A percentile compares a stretch with the other conserved stretches of the same genome.
These are phyloP conservation scores for Blastobotrys persicus DNA, from an alignment of 1,139 yeast species.

Conservation along the genomic window DNA sequence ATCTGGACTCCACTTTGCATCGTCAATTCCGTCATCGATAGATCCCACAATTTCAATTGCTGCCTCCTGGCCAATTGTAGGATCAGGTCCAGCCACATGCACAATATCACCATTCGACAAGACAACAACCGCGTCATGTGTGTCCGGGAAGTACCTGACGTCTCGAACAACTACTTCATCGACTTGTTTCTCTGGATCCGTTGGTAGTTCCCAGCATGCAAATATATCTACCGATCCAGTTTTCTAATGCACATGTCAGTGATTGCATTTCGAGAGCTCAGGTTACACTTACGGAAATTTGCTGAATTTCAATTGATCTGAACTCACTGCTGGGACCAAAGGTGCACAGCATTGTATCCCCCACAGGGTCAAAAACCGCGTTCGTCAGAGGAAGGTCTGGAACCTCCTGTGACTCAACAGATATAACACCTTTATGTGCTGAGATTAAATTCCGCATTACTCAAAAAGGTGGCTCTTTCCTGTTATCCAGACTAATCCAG, in stretches of 20 bases:
- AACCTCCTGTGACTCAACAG: constrained; percentile 29
- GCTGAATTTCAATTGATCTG: constrained; percentile 57
- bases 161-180: constrained; percentile 8
- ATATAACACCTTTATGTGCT: constrained; percentile 31
- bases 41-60: constrained; percentile 73
- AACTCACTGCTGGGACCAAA: constrained; percentile 57
- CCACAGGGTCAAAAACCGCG: constrained; percentile 70
- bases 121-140: constrained; percentile 31
- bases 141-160: constrained; percentile 33
- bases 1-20: constrained; percentile 88
- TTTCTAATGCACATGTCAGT: constrained; percentile 21
- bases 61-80: constrained; percentile 47
- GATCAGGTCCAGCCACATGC: constrained; percentile 58
- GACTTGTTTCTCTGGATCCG: constrained; percentile 9
- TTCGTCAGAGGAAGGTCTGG: constrained; percentile 62
- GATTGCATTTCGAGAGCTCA: not conserved
- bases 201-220: constrained; percentile 30
- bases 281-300: constrained; percentile 28
- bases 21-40: constrained; percentile 69
- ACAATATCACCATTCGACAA: constrained; percentile 48
- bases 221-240: constrained; percentile 25
- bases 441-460: constrained; percentile 33
- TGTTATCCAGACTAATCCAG: not conserved
- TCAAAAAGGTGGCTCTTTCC: not conserved
- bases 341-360: constrained; percentile 69